Percentiles rank a stretch among this genome's conserved stretches.
Evolutionary conservation across 352 stramenopile species (phyloP).

Genomic region (Globisporangium iwayamae): DNA sequence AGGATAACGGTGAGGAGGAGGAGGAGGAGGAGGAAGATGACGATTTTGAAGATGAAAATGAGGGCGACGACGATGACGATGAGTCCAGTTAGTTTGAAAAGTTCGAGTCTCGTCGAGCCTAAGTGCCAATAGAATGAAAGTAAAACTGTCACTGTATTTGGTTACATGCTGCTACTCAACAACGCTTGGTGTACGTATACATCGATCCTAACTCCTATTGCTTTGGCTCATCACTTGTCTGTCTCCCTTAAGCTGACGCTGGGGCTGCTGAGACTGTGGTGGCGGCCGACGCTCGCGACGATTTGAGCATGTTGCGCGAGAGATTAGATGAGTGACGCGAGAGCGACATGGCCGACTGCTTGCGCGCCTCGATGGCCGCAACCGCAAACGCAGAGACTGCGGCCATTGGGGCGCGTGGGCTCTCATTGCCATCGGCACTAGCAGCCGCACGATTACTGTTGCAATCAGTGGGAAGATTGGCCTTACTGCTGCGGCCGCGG

Average conservation of each 20-base stretch:
- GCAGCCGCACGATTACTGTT: too few relatives aligned
- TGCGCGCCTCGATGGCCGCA: slow-evolving; percentile 43
- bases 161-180: background rate
- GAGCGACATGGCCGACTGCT: slow-evolving; percentile 54
- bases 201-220: background rate
- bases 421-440: background rate
- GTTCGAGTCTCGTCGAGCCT: background rate
- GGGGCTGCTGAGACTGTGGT: background rate
- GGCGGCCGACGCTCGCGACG: slow-evolving; percentile 1
- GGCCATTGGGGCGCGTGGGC: slow-evolving; percentile 28
- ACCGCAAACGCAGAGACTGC: slow-evolving; percentile 51
- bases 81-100: background rate
- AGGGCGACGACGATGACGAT: background rate
- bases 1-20: slow-evolving; percentile 8
- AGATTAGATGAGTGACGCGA: slow-evolving; percentile 34
- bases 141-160: slow-evolving; percentile 6
- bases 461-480: background rate
- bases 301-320: slow-evolving; percentile 16
- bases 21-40: slow-evolving; percentile 11
- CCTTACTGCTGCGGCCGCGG: background rate
- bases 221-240: background rate
- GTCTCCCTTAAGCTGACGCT: background rate
- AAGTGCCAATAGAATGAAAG: background rate
- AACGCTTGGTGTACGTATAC: background rate
- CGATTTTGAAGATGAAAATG: slow-evolving; percentile 1